Base-by-base conservation (phyloP, 352 stramenopile genomes). In the Pythium myriotylum region DNA sequence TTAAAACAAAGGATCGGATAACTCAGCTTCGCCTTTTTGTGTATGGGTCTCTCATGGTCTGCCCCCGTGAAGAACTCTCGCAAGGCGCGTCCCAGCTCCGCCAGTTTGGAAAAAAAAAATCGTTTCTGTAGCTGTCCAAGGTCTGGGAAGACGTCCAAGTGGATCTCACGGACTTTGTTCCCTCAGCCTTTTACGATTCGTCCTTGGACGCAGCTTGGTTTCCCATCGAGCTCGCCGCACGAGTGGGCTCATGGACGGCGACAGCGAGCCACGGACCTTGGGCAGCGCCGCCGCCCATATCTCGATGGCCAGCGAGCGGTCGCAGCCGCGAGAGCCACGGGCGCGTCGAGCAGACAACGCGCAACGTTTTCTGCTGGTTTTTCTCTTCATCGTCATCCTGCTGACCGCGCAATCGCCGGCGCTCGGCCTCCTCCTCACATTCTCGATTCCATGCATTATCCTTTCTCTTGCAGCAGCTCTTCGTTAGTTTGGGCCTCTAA, bases 1-100 rank as follows among this genome's bases (percentile, higher is more conserved):
- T 8, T 2, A 26, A 27, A 8, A 10, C 40, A 42, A 39, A n/a
- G n/a, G n/a, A 54, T 20, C 46, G 22, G 39, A 78, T 88, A 72
- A 65, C 77, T 90, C 79, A 88, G 79, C 59, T 88, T 90, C 79
- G 79, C 81, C 81, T 90, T 88, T 86, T 84, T 32, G 19, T 35
- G 19, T 57, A 49, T 49, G 42, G 24, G 49, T 67, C 49, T 67
- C 59, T 60, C 50, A 59, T 54, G 49, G 26, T 39, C 67, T 84
- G 65, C 81, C 17, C 7, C 2, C n/a, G 6, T 27, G 5, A n/a
- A 10, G 14, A 22, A 54, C n/a, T 7, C 16, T 41, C 47, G 9
- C n/a, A 5, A 9, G 26, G 47, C 47, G 41, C 13, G 10, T 22
- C 41, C 17, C 8, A 14, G 39, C 39, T 19, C 24, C 20, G 33